Conservation (phyloP, 2,329 filamentous ascomycete genomes). For the Calonectria naviculata region DNA sequence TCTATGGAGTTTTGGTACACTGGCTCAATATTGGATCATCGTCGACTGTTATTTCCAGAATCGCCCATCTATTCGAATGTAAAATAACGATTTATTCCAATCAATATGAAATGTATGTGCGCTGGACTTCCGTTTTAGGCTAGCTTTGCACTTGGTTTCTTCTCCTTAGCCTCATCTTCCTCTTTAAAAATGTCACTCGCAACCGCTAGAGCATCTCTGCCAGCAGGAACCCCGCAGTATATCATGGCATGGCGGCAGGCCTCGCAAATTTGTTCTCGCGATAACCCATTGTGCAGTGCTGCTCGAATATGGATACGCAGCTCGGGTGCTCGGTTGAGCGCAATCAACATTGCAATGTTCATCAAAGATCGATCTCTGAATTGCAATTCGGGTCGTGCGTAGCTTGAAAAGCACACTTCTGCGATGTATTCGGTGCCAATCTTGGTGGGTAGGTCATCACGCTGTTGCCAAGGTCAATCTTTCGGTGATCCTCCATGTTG, state of each 20-base stretch:
- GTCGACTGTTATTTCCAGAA: no score
- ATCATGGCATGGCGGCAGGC: constrained; percentile 14
- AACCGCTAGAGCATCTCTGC: constrained; percentile 3
- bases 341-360: constrained; percentile 17
- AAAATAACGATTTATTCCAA: no score
- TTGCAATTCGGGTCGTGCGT: constrained; percentile 3
- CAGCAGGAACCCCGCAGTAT: constrained; percentile 20
- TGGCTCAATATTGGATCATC: no score
- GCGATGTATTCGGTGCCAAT: constrained; percentile 15
- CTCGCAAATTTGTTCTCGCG: constrained; percentile 13
- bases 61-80: no score
- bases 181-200: constrained; percentile 9
- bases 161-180: neutral
- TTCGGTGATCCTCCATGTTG: no score
- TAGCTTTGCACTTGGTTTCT: neutral
- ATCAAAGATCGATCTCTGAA: constrained; percentile 14
- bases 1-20: no score
- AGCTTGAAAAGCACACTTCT: constrained; percentile 12
- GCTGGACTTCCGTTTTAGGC: no score
- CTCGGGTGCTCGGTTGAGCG: constrained; percentile 12
- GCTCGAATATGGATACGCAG: constrained; percentile 15
- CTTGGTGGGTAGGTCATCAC: constrained; percentile 1
- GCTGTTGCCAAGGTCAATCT: no score
- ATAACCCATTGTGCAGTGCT: constrained; percentile 14
- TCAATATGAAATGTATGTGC: no score